phyloP scores from a whole-genome alignment of 345 rosid genomes.

The Brassica carinata region DNA sequence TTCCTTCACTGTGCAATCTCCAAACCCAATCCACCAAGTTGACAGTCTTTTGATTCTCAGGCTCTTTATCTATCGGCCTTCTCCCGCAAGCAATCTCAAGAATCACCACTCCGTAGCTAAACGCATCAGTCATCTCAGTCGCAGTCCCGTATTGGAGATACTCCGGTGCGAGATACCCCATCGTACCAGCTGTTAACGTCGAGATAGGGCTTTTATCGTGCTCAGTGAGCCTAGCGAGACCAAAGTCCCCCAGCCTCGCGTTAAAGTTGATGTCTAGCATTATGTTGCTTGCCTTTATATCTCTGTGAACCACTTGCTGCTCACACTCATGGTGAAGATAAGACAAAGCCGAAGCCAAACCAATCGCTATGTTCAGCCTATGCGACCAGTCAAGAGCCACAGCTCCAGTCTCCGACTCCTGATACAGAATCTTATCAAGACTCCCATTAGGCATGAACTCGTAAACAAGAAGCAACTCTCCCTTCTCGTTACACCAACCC shows the following conservation, averaged over 20 bases:
- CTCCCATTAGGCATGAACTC: slow-evolving; percentile 96
- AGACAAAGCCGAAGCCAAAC: slow-evolving; percentile 74
- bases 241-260: slow-evolving; percentile 89
- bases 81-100: slow-evolving; percentile 90
- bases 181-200: slow-evolving; percentile 91
- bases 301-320: slow-evolving; percentile 92
- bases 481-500: slow-evolving; percentile 95
- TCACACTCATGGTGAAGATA: slow-evolving; percentile 96
- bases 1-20: slow-evolving; percentile 72
- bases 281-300: slow-evolving; percentile 83
- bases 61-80: slow-evolving; percentile 88
- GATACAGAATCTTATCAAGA: slow-evolving; percentile 78
- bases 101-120: slow-evolving; percentile 86
- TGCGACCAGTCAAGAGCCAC: slow-evolving; percentile 60
- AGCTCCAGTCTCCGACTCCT: slow-evolving; percentile 49
- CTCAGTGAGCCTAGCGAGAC: slow-evolving; percentile 91
- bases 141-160: slow-evolving; percentile 93
- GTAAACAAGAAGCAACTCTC: slow-evolving; percentile 81
- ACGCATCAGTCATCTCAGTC: slow-evolving; percentile 84
- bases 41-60: slow-evolving; percentile 59
- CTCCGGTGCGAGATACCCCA: slow-evolving; percentile 99
- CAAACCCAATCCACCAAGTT: slow-evolving; percentile 97
- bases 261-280: slow-evolving; percentile 88
- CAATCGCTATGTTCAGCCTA: slow-evolving; percentile 72
- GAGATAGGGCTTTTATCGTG: slow-evolving; percentile 93